Evolutionary conservation across 2,329 filamentous ascomycete genomes (phyloP), one percentile per base, ranked within the genome.

Genomic region (Chaetomiaceae sp.): DNA sequence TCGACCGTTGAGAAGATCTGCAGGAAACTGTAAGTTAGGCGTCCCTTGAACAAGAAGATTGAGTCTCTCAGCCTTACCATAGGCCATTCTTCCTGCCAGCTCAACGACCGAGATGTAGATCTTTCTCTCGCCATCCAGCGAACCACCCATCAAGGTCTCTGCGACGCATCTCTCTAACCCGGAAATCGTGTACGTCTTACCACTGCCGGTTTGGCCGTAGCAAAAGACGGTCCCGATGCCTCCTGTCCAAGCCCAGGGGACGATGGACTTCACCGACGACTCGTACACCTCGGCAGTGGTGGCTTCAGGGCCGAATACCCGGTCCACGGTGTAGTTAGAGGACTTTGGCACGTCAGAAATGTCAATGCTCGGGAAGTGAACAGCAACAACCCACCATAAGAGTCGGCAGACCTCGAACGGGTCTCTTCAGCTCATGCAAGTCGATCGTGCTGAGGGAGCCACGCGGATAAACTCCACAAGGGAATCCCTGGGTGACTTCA

Each of bases 181-280:
- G 50, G 66, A 73, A 49, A 78, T 66, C 1, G 73, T 76, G 54
- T 66, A 71, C 1, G 74, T 77, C 62, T 77, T 77, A 12, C 75
- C 75, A 1, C 75, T 77, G 7, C 75, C 74, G 0, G 75, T 77
- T 57, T 77, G 75, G 9, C 75, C 74, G 39, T 77, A 76, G 31
- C 72, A 73, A 42, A 77, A 76, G 33, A 79, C 62, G n/a, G 76
- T 78, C 15, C 71, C 70, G 20, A 78, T 68, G 17, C 75, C 74
- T 12, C 77, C 76, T 20, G 66, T 59, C 72, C 72, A 75, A 0
- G 71, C 72, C 67, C 70, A 76, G 0, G 74, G 69, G 12, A 78
- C 67, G 11, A 78, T 66, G 11, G 70, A 67, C 29, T 67, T 59
- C 5, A 77, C 68, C 1, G 73, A 60, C 7, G 71, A 65, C 2